A percentile compares a stretch with the other conserved stretches of the same genome.
phyloP scores from a whole-genome alignment of 495 filamentous ascomycete species.

The Xylaria castorea region DNA sequence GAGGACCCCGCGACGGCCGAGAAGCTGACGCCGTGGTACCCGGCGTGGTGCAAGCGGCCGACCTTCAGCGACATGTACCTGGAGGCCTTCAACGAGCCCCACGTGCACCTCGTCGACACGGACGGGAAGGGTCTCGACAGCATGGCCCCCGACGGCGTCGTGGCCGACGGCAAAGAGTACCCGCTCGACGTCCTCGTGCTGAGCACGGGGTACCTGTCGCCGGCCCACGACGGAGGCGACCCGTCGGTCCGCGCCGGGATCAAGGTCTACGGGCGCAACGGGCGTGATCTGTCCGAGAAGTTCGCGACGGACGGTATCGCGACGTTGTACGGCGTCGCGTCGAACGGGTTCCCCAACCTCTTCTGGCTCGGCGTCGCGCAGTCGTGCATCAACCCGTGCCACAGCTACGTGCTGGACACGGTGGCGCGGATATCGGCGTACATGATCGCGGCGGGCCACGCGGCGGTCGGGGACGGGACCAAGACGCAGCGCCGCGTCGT shows the following conservation, averaged over 20 bases:
- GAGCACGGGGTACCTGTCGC: conserved; percentile 55
- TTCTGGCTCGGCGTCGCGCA: conserved; percentile 56
- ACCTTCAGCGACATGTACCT: conserved; percentile 57
- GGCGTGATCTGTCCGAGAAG: conserved; percentile 51
- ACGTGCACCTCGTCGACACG: conserved; percentile 61
- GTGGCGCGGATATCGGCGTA: conserved; percentile 51
- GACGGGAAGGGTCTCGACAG: conserved; percentile 57
- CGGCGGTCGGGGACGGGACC: conserved; percentile 33
- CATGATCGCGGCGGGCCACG: conserved; percentile 53
- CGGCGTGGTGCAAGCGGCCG: conserved; percentile 54
- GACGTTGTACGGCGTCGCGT: conserved; percentile 57
- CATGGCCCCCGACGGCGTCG: conserved; percentile 46
- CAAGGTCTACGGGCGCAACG: conserved; percentile 49
- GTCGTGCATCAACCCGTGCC: conserved; percentile 48
- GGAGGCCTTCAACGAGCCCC: conserved; percentile 49
- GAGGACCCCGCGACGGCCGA: conserved; percentile 49
- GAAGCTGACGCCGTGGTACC: conserved; percentile 55
- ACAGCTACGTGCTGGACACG: conserved; percentile 49
- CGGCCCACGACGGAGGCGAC: conserved; percentile 40
- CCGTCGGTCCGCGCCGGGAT: conserved; percentile 45
- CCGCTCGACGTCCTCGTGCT: conserved; percentile 57
- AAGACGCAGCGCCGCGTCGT: conserved; percentile 33
- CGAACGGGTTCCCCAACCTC: conserved; percentile 60
- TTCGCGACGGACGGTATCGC: conserved; percentile 42
- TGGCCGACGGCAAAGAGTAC: conserved; percentile 48